Conservation (phyloP, 2,329 filamentous ascomycete species). For the Hypoxylon sp. region DNA sequence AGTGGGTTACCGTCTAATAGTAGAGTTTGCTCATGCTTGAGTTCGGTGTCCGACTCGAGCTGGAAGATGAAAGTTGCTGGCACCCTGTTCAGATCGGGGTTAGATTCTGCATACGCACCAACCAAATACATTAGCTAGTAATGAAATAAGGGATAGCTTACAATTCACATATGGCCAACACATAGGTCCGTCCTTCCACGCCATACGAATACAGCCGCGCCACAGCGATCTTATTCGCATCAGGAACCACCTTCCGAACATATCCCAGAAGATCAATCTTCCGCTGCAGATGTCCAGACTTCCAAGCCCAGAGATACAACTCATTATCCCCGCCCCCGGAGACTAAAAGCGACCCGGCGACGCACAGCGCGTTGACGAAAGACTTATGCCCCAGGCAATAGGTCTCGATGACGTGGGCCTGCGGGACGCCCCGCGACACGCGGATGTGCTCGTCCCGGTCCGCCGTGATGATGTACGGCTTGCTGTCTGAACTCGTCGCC, state of each 20-base stretch:
- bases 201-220: constrained; percentile 58
- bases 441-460: constrained; percentile 83
- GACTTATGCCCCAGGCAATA: constrained; percentile 91
- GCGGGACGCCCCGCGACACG: constrained; percentile 83
- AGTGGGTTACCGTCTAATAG: constrained; percentile 76
- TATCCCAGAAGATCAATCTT: constrained; percentile 67
- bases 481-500: constrained; percentile 50
- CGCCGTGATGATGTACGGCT: constrained; percentile 68
- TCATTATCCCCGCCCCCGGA: constrained; percentile 90
- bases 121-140: constrained; percentile 33
- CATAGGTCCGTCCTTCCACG: constrained; percentile 49
- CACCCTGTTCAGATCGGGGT: constrained; percentile 58
- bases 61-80: constrained; percentile 77
- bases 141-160: constrained; percentile 55
- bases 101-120: constrained; percentile 31
- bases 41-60: constrained; percentile 63
- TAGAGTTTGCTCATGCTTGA: constrained; percentile 67
- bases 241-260: constrained; percentile 57
- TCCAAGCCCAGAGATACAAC: constrained; percentile 89
- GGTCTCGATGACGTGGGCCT: constrained; percentile 88
- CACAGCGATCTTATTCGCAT: constrained; percentile 64
- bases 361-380: constrained; percentile 84
- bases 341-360: constrained; percentile 75
- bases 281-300: constrained; percentile 66
- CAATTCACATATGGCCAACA: constrained; percentile 63